Percentiles rank a stretch among this genome's conserved stretches.
phyloP scores from a whole-genome alignment of 805 yeast species.

The Suhomyces vadensis region DNA sequence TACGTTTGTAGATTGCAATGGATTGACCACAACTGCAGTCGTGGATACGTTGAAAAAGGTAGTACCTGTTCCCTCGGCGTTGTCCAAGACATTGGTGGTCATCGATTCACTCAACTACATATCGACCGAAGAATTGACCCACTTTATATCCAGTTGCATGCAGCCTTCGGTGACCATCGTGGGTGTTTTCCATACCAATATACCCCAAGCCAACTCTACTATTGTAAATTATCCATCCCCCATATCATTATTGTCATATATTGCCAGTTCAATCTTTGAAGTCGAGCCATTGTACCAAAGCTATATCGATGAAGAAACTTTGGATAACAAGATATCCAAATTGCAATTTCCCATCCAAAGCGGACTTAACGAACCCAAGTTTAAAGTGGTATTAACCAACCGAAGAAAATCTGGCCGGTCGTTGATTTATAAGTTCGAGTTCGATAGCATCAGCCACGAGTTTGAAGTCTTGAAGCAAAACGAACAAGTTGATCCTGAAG shows the following conservation, averaged over 20 bases:
- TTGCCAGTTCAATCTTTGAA: slow-evolving; percentile 75
- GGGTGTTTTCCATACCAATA: slow-evolving; percentile 38
- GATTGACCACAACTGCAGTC: slow-evolving; percentile 18
- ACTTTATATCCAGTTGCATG: slow-evolving; percentile 49
- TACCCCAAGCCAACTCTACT: slow-evolving; percentile 41
- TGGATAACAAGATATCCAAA: slow-evolving; percentile 38
- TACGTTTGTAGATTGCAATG: slow-evolving; percentile 48
- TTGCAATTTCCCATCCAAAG: slow-evolving; percentile 48
- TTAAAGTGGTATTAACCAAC: slow-evolving; percentile 56
- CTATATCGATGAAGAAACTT: slow-evolving; percentile 48
- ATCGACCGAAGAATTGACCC: slow-evolving; percentile 44
- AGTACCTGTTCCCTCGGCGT: slow-evolving; percentile 9
- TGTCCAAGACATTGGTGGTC: slow-evolving; percentile 46
- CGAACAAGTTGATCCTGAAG: slow-evolving; percentile 37
- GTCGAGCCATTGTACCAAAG: slow-evolving; percentile 44
- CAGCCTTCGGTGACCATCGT: slow-evolving; percentile 32
- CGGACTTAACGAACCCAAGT: slow-evolving; percentile 48
- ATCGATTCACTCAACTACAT: slow-evolving; percentile 72
- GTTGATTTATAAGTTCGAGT: slow-evolving; percentile 50
- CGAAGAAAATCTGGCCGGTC: slow-evolving; percentile 87
- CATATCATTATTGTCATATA: slow-evolving; percentile 55
- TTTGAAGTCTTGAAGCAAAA: slow-evolving; percentile 29
- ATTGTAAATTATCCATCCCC: slow-evolving; percentile 53
- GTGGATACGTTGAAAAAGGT: slow-evolving; percentile 23
- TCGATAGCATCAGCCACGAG: slow-evolving; percentile 51